These are phyloP conservation scores for Mycena alexandri DNA, from an alignment of 768 basidiomycete species.

Conservation along the genomic window DNA sequence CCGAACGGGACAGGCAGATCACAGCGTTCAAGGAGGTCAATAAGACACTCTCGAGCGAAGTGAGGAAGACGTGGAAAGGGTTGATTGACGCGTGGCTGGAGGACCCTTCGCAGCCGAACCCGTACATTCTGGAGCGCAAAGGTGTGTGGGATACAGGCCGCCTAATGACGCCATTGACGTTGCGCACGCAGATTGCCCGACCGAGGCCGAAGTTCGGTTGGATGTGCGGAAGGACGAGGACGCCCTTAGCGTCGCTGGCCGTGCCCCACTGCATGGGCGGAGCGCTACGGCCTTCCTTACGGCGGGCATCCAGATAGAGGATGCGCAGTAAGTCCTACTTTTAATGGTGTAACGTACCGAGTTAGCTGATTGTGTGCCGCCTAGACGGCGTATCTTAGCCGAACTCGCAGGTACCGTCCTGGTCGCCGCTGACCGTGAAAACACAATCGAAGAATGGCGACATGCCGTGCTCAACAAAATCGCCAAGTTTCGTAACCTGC, in stretches of 20 bases:
- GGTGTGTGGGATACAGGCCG: no score
- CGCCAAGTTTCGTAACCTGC: background rate
- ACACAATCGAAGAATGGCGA: background rate
- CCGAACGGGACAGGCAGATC: background rate
- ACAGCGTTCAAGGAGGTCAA: background rate
- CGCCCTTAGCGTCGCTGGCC: background rate
- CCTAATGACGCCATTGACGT: no score
- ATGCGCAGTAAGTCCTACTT: background rate
- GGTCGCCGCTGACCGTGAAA: background rate
- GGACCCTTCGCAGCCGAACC: background rate
- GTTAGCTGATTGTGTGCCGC: no score
- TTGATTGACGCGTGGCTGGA: background rate
- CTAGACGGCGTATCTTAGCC: background rate
- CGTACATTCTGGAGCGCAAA: background rate
- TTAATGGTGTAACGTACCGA: no score
- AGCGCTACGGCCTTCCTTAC: conserved; percentile 4
- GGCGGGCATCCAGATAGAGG: conserved; percentile 5
- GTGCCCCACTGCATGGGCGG: background rate
- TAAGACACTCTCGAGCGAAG: background rate
- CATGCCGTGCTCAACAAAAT: background rate
- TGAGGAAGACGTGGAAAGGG: background rate
- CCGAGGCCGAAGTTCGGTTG: background rate
- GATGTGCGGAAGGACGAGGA: conserved; percentile 8
- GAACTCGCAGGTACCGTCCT: background rate
- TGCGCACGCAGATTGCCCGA: background rate